Evolutionary conservation across 176 grass and related monocot species (phyloP).

Genomic region (Zea mays): Zm-B73-REFERENCE-NAM-5.0 NC_050103.1:171921501-171922000

Average conservation of each 20-base stretch:
- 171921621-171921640: neutral
- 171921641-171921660: neutral
- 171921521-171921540: no score
- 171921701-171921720: constrained; percentile 1
- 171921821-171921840: neutral
- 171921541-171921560: no score
- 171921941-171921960: constrained; percentile 7
- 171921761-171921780: neutral
- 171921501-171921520: no score
- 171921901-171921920: neutral
- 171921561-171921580: no score
- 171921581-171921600: no score
- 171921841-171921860: neutral
- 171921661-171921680: neutral
- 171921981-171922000: neutral
- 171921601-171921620: neutral
- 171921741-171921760: neutral
- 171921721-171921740: neutral
- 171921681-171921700: neutral
- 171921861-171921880: neutral
- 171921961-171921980: neutral
- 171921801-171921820: neutral
- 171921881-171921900: constrained; percentile 1
- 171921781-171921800: constrained; percentile 9
- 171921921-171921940: neutral